These are phyloP conservation scores for Hirsutella rhossiliensis DNA, from an alignment of 2,329 filamentous ascomycete genomes.

Conservation along the genomic window DNA sequence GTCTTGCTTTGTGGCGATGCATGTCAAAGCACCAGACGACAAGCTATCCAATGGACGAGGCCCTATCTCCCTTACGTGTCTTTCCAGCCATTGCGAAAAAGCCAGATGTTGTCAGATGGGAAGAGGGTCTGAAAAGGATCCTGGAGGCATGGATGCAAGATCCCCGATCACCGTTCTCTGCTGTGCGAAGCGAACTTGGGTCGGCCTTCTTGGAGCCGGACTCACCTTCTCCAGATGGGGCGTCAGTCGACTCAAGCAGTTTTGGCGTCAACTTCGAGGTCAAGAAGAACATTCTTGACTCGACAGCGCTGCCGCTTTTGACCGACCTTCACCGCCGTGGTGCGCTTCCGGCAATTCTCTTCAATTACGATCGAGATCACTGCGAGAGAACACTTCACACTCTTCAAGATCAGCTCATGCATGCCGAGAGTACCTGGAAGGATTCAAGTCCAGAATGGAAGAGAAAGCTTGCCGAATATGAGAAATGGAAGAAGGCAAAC, in stretches of 20 bases:
- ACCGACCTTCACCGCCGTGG: conserved; percentile 46
- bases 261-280: not conserved
- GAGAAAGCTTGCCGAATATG: conserved; percentile 41
- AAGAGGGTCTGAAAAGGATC: conserved; percentile 43
- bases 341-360: conserved; percentile 61
- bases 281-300: not conserved
- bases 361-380: conserved; percentile 58
- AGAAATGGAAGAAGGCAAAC: conserved; percentile 42
- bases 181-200: conserved; percentile 32
- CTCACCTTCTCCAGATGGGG: not conserved
- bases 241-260: not conserved
- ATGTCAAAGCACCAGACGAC: conserved; percentile 47
- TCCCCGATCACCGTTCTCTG: conserved; percentile 25
- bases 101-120: conserved; percentile 54
- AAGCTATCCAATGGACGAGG: conserved; percentile 34
- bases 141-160: conserved; percentile 50
- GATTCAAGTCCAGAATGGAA: conserved; percentile 47
- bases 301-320: conserved; percentile 1
- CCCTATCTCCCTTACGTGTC: conserved; percentile 34
- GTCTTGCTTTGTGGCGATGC: conserved; percentile 49
- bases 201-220: not conserved
- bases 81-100: conserved; percentile 48
- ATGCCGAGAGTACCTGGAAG: conserved; percentile 34
- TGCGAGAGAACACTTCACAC: conserved; percentile 48
- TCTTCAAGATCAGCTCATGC: conserved; percentile 37